Base-by-base conservation (phyloP, 345 rosid genomes). In the Citrus cavaleriei region DNA sequence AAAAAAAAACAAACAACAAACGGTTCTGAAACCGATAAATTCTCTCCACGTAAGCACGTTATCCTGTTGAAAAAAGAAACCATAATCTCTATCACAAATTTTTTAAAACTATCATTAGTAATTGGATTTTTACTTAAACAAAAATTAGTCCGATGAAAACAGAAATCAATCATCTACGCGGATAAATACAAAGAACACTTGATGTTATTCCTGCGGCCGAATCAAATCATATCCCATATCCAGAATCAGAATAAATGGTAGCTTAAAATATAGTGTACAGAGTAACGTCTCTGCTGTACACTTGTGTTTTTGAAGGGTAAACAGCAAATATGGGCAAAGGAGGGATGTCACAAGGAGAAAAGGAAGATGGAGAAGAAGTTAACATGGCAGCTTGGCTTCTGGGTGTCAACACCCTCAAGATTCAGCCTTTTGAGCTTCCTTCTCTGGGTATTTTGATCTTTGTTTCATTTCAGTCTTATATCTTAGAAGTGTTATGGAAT, bases 341-440 rank as follows among this genome's bases (percentile, higher is more conserved):
- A 82, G 94, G 93, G 73, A 89, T 87, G 89, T 87, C 94, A 66
- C 83, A 54, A 0, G 92, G 86, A 68, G 93, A 87, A 54, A 82
- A 70, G 24, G 77, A 82, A 54, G 87, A 81, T 37, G 89, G 68
- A 66, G 88, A 82, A 75, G 93, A 84, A 82, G 92, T 88, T 80
- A 95, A 93, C 86, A 84, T 91, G 95, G 98, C 93, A 71, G 98
- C 94, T 81, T 95, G 97, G 97, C 90, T 92, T 55, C 83, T 90
- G 77, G 87, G 89, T 74, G 57, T 90, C 83, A 91, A 95, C 84
- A 90, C 89, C 73, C 93, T 95, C 86, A 92, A 90, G 88, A 93
- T 95, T 84, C 94, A 89, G 78, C 98, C 90, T 77, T 92, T 88
- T 84, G 74, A 70, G 73, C 97, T 92, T 58, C 95, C 98, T 81